Evolutionary conservation across 192 early-diverging fungal genomes (phyloP), one percentile per base, ranked within the genome.

Genomic region (Podila epicladia): DNA sequence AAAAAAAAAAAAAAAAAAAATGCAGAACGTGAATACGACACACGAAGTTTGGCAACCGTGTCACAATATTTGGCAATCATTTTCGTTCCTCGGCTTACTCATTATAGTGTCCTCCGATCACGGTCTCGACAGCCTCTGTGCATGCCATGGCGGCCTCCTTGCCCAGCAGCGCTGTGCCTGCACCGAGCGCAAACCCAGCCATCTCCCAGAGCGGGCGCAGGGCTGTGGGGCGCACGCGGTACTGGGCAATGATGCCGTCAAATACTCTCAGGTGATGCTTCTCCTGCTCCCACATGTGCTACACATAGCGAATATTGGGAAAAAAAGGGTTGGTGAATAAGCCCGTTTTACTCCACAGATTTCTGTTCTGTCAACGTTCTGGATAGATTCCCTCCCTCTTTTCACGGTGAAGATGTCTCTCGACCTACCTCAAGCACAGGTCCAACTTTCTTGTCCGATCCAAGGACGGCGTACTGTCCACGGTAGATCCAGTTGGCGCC

Each of bases 281-380:
- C 77, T 99, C 96, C 61, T 99, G 97, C 48, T 97, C 95, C 88
- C 93, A 94, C 97, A 99, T 99, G 83, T 99, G 94, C 86, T 93
- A 59, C 33, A 32, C 41, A 19, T 6, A n/a, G 48, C 12, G 26
- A 55, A 66, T 15, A 51, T 15, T 3, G 2, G 3, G 15, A 6
- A 26, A 55, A 26, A 20, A 24, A 17, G 53, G 3, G 29, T 29
- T 29, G 29, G 11, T 26, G 53, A 55, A 55, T 24, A 55, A 3
- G 5, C 5, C 8, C 26, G 24, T 17, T 45, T 12, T 15, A 4
- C 9, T 12, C 41, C 41, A 17, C 35, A 37, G 35, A 9, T 37
- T 9, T 9, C n/a, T 37, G 9, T 37, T 9, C 35, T 6, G 29
- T 37, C 35, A 9, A 37, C 2, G 35, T 29, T 1, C 29, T 29